A percentile compares a stretch with the other conserved stretches of the same genome.
phyloP scores from a whole-genome alignment of 441 rosid species.

The Euphorbia schlechtendalii region DNA sequence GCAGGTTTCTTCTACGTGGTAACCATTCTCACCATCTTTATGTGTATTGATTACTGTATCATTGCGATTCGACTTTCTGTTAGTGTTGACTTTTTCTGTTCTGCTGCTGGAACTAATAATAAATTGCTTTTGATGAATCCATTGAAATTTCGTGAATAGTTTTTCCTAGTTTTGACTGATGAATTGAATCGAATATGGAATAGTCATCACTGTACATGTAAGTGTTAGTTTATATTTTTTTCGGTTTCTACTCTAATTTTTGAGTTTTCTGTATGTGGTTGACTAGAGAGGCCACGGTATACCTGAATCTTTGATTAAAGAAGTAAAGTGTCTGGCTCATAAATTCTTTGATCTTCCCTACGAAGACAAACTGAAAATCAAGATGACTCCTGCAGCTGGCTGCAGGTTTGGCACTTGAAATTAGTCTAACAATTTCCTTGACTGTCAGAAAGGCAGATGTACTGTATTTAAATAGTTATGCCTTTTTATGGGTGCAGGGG shows the following conservation, averaged over 20 bases:
- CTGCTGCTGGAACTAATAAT: neutral
- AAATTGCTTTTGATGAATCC: neutral
- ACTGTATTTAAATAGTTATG: neutral
- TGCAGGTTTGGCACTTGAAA: slow-evolving; percentile 48
- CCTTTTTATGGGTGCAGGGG: slow-evolving; percentile 51
- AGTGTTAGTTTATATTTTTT: neutral
- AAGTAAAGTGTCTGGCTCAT: slow-evolving; percentile 45
- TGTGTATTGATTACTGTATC: no score
- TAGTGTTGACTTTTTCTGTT: no score
- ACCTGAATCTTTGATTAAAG: slow-evolving; percentile 47
- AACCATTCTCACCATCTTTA: no score
- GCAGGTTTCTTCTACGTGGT: slow-evolving; percentile 97
- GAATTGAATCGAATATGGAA: neutral
- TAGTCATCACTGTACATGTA: neutral
- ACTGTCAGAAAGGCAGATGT: neutral
- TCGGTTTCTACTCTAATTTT: neutral
- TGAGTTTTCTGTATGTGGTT: neutral
- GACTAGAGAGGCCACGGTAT: slow-evolving; percentile 79
- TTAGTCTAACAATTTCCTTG: neutral
- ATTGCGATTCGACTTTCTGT: no score
- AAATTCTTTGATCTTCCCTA: slow-evolving; percentile 53
- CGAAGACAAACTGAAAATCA: slow-evolving; percentile 72
- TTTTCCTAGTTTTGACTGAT: neutral
- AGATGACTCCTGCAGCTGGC: slow-evolving; percentile 64
- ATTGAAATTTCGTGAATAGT: neutral